Base-by-base conservation (phyloP, 2,329 filamentous ascomycete species). In the Pseudophaeomoniella oleicola region DNA sequence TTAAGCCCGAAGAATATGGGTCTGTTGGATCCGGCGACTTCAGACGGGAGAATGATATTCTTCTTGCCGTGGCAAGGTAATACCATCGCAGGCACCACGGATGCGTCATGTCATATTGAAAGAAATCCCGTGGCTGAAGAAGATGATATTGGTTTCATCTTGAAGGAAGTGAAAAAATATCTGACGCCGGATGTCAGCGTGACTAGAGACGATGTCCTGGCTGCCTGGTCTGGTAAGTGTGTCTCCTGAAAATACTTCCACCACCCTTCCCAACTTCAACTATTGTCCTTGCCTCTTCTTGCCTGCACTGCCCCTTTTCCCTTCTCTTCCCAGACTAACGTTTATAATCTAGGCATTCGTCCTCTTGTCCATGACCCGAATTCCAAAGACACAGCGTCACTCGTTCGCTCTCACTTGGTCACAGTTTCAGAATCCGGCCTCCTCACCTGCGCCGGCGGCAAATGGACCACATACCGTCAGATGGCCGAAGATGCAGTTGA, bases 11-110 rank as follows among this genome's bases (percentile, higher is more conserved):
- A 77, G 14, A 44, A 46, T 34, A 90, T 92, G 83, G 85, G 85
- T 42, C 67, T 92, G 30, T 82, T 92, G 48, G 85, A 93, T 50
- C 84, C 85, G 4, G 75, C 76, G 30, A 90, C 85, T 2, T 92
- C 84, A 1, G 85, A 92, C 52, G 85, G 85, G 14, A 75, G 85
- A 54, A 85, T 92, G 34, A 88, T 92, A 52, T 92, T 92, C 72
- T 92, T 93, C 69, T 67, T 92, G 30, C 85, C 85, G 15, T 92
- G 85, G 85, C 83, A 92, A 62, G 84, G 84, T 34, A 90, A 90
- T 61, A 92, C 84, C 11, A 90, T 92, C 51, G 85, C 84, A 32
- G 85, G 85, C 42, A 92, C 85, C 4, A 92, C 84, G 4, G 85
- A 92, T 53, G 78, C 81, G 27, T 77, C 83, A 3, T 80, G 78